A percentile compares a stretch with the other conserved stretches of the same genome.
Evolutionary conservation across 139 green algal species (phyloP).

Genomic region (Tetradesmus obliquus): DNA sequence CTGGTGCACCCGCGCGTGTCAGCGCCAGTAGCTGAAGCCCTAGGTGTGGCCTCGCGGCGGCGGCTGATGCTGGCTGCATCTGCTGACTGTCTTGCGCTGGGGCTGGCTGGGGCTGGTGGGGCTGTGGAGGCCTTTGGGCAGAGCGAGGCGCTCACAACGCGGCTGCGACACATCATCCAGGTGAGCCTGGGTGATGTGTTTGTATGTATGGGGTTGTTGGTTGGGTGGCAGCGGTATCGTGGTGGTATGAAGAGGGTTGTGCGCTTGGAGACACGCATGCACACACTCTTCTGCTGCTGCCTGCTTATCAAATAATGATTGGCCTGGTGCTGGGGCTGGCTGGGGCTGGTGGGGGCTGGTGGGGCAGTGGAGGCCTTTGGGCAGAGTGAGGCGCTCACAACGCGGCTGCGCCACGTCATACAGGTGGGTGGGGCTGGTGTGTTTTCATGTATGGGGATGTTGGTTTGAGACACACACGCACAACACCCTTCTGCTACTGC

Average conservation of each 20-base stretch:
- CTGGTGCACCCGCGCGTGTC: slow-evolving; percentile 36
- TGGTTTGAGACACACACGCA: background rate
- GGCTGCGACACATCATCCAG: slow-evolving; percentile 82
- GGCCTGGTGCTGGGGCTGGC: background rate
- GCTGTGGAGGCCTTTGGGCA: slow-evolving; percentile 84
- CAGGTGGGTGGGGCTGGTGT: background rate
- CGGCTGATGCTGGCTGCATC: slow-evolving; percentile 69
- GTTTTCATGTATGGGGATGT: background rate
- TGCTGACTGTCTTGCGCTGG: slow-evolving; percentile 66
- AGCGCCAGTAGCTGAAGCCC: slow-evolving; percentile 32
- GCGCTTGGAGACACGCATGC: no score
- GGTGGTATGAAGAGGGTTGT: background rate
- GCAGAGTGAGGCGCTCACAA: slow-evolving; percentile 85
- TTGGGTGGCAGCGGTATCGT: background rate
- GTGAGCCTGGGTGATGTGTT: background rate
- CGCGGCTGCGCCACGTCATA: slow-evolving; percentile 80
- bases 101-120: slow-evolving; percentile 48
- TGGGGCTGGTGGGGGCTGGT: background rate
- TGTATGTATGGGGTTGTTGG: background rate
- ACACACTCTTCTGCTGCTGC: background rate
- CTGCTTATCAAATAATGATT: background rate
- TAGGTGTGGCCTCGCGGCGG: slow-evolving; percentile 74
- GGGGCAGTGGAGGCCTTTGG: slow-evolving; percentile 73
- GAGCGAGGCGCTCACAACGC: slow-evolving; percentile 85
- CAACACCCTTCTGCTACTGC: background rate